phyloP scores from a whole-genome alignment of 163 green algal species.

The Prototheca stagnorum region DNA sequence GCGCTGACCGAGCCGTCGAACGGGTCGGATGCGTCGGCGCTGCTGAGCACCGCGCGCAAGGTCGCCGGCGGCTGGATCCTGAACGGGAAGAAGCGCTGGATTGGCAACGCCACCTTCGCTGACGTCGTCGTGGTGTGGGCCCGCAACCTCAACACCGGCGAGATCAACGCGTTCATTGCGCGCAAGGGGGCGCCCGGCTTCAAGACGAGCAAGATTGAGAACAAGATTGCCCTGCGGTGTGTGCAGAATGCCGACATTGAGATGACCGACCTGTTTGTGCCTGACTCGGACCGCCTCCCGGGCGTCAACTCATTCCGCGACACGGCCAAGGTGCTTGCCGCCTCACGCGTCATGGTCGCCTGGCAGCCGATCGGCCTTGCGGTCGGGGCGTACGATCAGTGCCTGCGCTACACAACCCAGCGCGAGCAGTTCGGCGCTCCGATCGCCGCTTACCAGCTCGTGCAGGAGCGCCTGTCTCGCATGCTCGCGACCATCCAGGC shows the following conservation, averaged over 20 bases:
- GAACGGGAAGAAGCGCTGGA: conserved; percentile 65
- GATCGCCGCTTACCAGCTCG: conserved; percentile 59
- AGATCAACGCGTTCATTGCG: conserved; percentile 86
- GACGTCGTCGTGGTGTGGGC: conserved; percentile 75
- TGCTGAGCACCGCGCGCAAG: conserved; percentile 59
- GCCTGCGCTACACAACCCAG: conserved; percentile 53
- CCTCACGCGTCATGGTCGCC: conserved; percentile 80
- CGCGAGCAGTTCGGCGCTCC: conserved; percentile 73
- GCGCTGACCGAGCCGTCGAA: conserved; percentile 84
- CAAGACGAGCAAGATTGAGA: conserved; percentile 72
- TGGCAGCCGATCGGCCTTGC: conserved; percentile 83
- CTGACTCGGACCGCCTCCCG: conserved; percentile 63
- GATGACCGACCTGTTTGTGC: conserved; percentile 56
- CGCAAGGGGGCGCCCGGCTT: conserved; percentile 72
- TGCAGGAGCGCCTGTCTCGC: conserved; percentile 77
- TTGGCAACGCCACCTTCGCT: conserved; percentile 64
- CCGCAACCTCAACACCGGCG: conserved; percentile 44
- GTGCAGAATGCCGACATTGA: conserved; percentile 92
- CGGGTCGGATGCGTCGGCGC: conserved; percentile 64
- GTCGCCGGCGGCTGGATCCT: conserved; percentile 59
- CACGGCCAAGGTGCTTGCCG: conserved; percentile 57
- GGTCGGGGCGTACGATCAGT: conserved; percentile 36
- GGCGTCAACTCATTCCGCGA: conserved; percentile 67
- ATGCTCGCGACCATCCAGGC: conserved; percentile 67
- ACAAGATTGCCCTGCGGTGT: conserved; percentile 89